Evolutionary conservation across 768 basidiomycete species (phyloP).

Genomic region (Cytidiella melzeri): DNA sequence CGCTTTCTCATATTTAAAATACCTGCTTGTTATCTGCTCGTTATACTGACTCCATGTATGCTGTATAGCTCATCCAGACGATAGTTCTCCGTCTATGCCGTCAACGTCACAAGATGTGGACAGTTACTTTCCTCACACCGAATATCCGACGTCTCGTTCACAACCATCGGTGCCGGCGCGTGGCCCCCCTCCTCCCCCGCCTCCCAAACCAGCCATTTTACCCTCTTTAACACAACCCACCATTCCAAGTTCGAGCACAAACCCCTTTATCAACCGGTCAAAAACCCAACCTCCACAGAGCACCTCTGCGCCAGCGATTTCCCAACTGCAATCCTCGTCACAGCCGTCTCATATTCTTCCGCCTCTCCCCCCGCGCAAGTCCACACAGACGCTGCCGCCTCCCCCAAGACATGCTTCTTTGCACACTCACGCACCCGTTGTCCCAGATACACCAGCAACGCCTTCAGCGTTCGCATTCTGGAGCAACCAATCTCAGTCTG

Average conservation of each 20-base stretch:
- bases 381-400: constrained; percentile 26
- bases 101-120: background rate
- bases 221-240: constrained; percentile 5
- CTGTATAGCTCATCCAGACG: background rate
- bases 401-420: constrained; percentile 35
- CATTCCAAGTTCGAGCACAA: constrained; percentile 24
- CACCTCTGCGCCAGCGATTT: background rate
- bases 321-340: too few relatives aligned
- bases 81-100: background rate
- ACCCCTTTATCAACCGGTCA: constrained; percentile 33
- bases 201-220: too few relatives aligned
- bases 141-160: background rate
- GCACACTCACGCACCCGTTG: constrained; percentile 4
- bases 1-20: too few relatives aligned
- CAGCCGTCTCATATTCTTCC: constrained; percentile 23
- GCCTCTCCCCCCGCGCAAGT: constrained; percentile 50
- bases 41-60: too few relatives aligned
- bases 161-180: constrained; percentile 5
- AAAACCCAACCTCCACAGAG: constrained; percentile 11
- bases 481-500: constrained; percentile 7
- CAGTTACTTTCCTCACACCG: background rate
- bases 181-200: constrained; percentile 8
- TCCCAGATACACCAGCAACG: constrained; percentile 1
- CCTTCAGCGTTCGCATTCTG: constrained; percentile 16
- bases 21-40: too few relatives aligned